These are phyloP conservation scores for Candida yuanshanica DNA, from an alignment of 805 yeast genomes.

Conservation along the genomic window DNA sequence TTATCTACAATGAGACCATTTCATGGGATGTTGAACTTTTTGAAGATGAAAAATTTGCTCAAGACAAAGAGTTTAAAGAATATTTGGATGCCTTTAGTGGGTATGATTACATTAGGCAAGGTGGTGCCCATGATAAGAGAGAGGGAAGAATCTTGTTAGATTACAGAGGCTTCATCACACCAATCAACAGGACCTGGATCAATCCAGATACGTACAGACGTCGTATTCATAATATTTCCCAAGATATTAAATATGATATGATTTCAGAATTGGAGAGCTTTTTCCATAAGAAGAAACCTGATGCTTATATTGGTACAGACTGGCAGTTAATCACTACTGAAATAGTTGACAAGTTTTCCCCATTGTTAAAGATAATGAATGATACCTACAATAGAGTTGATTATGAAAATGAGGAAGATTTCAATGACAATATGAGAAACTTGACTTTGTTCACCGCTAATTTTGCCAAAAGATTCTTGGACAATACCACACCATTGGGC, in stretches of 20 bases:
- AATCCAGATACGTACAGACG: slow-evolving; percentile 42
- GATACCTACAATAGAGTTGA: slow-evolving; percentile 25
- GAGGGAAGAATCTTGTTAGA: slow-evolving; percentile 47
- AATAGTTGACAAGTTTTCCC: slow-evolving; percentile 47
- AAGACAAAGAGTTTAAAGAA: slow-evolving; percentile 9
- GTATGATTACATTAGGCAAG: slow-evolving; percentile 42
- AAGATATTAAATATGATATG: slow-evolving; percentile 30
- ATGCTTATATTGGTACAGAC: slow-evolving; percentile 39
- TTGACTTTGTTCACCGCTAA: slow-evolving; percentile 37
- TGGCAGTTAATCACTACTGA: slow-evolving; percentile 51
- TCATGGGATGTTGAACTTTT: slow-evolving; percentile 24
- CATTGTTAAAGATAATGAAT: slow-evolving; percentile 38
- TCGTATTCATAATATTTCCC: slow-evolving; percentile 32
- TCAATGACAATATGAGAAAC: slow-evolving; percentile 24
- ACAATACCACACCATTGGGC: slow-evolving; percentile 6
- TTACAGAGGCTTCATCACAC: slow-evolving; percentile 47
- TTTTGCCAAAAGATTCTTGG: slow-evolving; percentile 40
- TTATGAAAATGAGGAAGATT: slow-evolving; percentile 7
- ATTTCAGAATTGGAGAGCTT: slow-evolving; percentile 29
- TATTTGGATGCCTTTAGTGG: slow-evolving; percentile 26
- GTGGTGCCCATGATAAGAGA: slow-evolving; percentile 40
- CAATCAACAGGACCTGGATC: slow-evolving; percentile 44
- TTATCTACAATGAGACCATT: slow-evolving; percentile 41
- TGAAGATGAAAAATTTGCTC: slow-evolving; percentile 23
- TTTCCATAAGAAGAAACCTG: slow-evolving; percentile 24